phyloP scores from a whole-genome alignment of 129 eudicot species.

The Tagetes patula region DNA sequence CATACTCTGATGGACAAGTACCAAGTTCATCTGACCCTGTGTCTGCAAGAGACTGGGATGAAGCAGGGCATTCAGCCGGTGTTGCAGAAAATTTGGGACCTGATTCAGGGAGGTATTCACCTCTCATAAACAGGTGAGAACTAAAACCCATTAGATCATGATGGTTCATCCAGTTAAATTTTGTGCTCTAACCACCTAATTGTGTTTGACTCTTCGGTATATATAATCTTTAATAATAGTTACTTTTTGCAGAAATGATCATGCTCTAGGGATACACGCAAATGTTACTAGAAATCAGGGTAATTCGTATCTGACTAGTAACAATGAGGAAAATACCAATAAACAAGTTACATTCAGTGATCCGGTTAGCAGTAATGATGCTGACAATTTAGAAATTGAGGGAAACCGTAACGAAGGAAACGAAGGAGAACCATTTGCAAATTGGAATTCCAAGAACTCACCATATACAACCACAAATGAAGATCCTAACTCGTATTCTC shows the following conservation, averaged over 20 bases:
- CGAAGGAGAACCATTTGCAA: slow-evolving; percentile 42
- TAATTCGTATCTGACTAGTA: slow-evolving; percentile 32
- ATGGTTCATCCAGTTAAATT: neutral
- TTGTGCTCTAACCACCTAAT: neutral
- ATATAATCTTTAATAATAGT: neutral
- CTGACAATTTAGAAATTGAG: slow-evolving; percentile 38
- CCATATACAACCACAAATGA: slow-evolving; percentile 44
- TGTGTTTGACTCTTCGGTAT: neutral
- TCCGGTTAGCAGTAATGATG: slow-evolving; percentile 58
- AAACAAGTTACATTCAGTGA: slow-evolving; percentile 77
- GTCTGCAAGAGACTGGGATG: slow-evolving; percentile 62
- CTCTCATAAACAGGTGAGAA: slow-evolving; percentile 70
- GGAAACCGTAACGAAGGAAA: slow-evolving; percentile 46
- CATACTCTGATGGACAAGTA: slow-evolving; percentile 56
- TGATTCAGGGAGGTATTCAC: slow-evolving; percentile 60
- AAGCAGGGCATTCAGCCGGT: slow-evolving; percentile 41
- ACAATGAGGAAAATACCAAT: slow-evolving; percentile 46
- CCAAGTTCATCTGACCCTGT: slow-evolving; percentile 49
- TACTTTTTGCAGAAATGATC: slow-evolving; percentile 48
- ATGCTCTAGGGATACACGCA: slow-evolving; percentile 37
- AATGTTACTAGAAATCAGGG: slow-evolving; percentile 39
- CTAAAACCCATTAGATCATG: neutral
- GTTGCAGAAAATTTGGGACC: slow-evolving; percentile 45
- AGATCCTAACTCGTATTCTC: slow-evolving; percentile 71
- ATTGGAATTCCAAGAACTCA: slow-evolving; percentile 59